Evolutionary conservation across 1,284 basidiomycete species (phyloP).

Genomic region (Austroboletus novae-zelandiae): DNA sequence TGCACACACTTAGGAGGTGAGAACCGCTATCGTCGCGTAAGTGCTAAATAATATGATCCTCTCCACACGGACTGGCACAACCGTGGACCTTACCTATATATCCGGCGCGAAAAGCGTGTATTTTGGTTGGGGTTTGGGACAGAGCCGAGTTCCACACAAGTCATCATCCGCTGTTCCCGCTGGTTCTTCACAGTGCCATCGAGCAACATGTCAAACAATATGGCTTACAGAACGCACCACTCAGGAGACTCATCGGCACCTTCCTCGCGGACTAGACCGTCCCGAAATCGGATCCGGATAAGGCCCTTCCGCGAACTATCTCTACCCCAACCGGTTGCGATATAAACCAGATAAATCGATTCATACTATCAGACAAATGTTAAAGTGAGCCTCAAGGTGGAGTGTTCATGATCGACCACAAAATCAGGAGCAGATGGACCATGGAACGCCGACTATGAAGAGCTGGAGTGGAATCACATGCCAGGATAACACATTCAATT

Average conservation of each 20-base stretch:
- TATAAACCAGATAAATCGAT: constrained; percentile 60
- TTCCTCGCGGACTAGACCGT: constrained; percentile 61
- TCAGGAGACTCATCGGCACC: constrained; percentile 48
- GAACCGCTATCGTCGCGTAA: not conserved
- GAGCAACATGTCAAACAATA: constrained; percentile 14
- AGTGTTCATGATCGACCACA: no score
- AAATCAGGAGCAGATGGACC: constrained; percentile 33
- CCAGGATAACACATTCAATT: constrained; percentile 63
- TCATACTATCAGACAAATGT: constrained; percentile 61
- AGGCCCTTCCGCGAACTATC: constrained; percentile 46
- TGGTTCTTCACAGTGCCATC: constrained; percentile 9
- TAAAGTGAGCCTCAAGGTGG: constrained; percentile 39
- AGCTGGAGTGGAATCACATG: constrained; percentile 62
- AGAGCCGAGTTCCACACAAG: constrained; percentile 3
- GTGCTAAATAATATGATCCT: not conserved
- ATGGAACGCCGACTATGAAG: constrained; percentile 57
- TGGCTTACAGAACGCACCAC: constrained; percentile 37
- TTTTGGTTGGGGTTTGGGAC: not conserved
- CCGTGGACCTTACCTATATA: not conserved
- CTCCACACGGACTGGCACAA: no score
- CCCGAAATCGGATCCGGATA: constrained; percentile 35
- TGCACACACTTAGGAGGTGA: not conserved
- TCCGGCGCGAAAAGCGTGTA: not conserved
- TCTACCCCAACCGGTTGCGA: constrained; percentile 54
- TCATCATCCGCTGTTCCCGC: constrained; percentile 19